Conservation (phyloP, 169 alveolate species). For the Plasmodium vivax region DNA sequence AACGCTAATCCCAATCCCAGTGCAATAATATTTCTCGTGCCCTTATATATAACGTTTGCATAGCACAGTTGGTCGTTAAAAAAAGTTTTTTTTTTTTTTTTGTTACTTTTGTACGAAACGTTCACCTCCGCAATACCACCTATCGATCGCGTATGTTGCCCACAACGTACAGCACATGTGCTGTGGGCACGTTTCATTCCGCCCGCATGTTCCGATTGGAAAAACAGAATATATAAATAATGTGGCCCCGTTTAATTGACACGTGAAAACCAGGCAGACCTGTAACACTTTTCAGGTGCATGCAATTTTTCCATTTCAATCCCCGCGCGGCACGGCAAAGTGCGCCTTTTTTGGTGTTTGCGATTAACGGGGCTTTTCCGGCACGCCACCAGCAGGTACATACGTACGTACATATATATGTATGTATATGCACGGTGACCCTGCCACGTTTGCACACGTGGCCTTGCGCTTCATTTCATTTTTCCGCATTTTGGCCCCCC, state of each 20-base stretch:
- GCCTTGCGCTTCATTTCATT: not conserved
- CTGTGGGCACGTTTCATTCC: not conserved
- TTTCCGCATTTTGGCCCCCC: not conserved
- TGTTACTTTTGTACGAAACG: not conserved
- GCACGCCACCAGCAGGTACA: not conserved
- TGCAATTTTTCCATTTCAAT: not conserved
- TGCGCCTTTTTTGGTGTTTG: not conserved
- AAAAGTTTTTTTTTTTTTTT: not conserved
- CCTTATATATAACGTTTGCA: not conserved
- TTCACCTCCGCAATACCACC: not conserved
- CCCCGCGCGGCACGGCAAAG: not conserved
- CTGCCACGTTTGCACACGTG: not conserved
- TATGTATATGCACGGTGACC: not conserved
- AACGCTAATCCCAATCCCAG: not conserved
- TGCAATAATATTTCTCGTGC: not conserved
- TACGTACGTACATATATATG: not conserved
- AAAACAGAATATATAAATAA: not conserved
- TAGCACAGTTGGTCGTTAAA: not conserved
- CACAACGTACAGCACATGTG: not conserved
- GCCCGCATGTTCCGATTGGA: not conserved
- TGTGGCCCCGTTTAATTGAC: not conserved
- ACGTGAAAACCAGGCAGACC: not conserved
- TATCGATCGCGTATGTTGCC: not conserved
- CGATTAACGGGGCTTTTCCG: not conserved
- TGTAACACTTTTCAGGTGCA: not conserved